Evolutionary conservation across 1,284 basidiomycete genomes (phyloP), one percentile per base, ranked within the genome.

Genomic region (Fomitopsis pinicola): DNA sequence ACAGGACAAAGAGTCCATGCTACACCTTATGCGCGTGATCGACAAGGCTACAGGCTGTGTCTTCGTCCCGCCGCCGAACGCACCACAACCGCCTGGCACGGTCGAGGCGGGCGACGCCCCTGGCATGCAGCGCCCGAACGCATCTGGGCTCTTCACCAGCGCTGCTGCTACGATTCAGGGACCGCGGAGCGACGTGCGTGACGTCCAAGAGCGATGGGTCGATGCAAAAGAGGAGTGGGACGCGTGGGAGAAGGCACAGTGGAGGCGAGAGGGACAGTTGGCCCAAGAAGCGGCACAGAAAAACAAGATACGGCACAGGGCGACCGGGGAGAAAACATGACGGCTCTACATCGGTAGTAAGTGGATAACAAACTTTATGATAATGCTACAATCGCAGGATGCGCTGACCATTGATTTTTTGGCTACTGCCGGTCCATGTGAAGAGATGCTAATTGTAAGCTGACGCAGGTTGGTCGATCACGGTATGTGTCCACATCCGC

Each of bases 1-100:
- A 9, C 67, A 94, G 90, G 95, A 98, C 74, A 97, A 96, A 75
- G 79, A 87, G 58, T 96, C 94, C 3, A 98, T 98, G 95, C 77
- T 97, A 9, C 86, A 93, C 65, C 82, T 98, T 1, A 88, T 88
- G 17, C 84, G 86, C 30, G 83, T 82, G 42, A 88, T 97, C 64
- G 95, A 98, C 74, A 88, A 92, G 66, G 93, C 93, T 1, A 92
- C 92, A 0, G 95, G 95, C 26, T 96, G 94, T 73, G 82, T 97
- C 53, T 92, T 92, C 72, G 78, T 94, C 15, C 91, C 92, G 2
- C 80, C 83, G 1, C 67, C 80, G 22, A 73, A 76, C n/a, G 76
- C 81, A 0, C 73, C 77, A 7, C 75, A 78, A 22, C 85, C 87
- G 5, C 75, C 82, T 10, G 86, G 82, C 26, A 80, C 84, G 0